phyloP scores from a whole-genome alignment of 495 filamentous ascomycete genomes.

The Daldinia grandis region DNA sequence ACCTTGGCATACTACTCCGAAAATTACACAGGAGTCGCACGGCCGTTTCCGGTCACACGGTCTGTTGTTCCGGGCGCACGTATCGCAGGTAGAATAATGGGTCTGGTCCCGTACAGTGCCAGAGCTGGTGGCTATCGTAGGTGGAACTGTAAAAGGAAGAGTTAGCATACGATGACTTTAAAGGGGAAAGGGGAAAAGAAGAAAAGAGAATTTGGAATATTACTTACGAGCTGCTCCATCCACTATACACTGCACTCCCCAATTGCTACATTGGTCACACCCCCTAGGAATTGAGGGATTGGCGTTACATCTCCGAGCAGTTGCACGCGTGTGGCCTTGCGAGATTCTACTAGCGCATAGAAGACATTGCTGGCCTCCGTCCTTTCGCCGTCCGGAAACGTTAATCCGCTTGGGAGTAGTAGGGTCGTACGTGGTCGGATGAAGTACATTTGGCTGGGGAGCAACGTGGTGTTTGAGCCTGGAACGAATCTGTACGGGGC shows the following conservation, averaged over 20 bases:
- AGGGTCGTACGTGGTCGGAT: neutral
- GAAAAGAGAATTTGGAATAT: neutral
- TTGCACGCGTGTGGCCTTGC: neutral
- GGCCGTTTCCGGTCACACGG: slow-evolving; percentile 30
- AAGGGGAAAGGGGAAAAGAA: neutral
- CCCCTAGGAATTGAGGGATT: neutral
- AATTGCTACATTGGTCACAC: neutral
- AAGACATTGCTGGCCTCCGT: neutral
- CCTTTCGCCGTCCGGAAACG: neutral
- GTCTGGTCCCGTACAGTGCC: neutral
- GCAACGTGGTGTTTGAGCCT: too few relatives aligned
- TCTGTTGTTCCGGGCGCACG: neutral
- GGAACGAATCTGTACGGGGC: neutral
- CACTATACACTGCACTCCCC: slow-evolving; percentile 2
- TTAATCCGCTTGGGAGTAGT: neutral
- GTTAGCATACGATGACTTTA: neutral
- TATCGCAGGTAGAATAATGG: neutral
- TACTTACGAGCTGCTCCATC: neutral
- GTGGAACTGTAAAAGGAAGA: neutral
- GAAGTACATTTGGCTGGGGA: too few relatives aligned
- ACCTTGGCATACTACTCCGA: neutral
- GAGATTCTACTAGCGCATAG: neutral
- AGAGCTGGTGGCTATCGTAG: neutral
- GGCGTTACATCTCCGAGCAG: neutral
- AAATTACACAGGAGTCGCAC: slow-evolving; percentile 24